phyloP scores from a whole-genome alignment of 768 basidiomycete genomes.

The Auriculariales sp. region DNA sequence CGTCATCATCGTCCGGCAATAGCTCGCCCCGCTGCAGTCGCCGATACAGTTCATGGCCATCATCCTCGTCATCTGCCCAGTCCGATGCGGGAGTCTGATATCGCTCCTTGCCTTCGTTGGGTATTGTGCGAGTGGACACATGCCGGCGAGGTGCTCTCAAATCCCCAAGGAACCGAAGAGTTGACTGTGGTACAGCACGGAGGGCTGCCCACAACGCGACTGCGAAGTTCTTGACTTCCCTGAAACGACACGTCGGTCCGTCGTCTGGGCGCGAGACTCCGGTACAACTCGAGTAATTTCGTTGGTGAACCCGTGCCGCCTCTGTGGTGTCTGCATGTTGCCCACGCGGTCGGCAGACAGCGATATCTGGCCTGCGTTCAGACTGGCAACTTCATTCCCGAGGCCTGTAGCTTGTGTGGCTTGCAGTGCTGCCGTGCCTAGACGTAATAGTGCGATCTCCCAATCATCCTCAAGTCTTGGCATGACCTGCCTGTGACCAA shows the following conservation, averaged over 20 bases:
- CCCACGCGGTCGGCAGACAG: conserved; percentile 17
- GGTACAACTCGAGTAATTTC: too few relatives aligned
- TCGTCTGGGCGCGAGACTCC: too few relatives aligned
- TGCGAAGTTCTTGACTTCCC: conserved; percentile 9
- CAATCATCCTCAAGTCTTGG: conserved; percentile 61
- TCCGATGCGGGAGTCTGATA: background rate
- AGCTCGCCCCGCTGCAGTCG: conserved; percentile 48
- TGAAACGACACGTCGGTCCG: too few relatives aligned
- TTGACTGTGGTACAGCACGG: background rate
- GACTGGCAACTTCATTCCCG: conserved; percentile 47
- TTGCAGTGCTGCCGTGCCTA: conserved; percentile 64
- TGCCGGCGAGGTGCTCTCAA: background rate
- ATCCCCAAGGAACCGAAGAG: background rate
- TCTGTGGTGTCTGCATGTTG: conserved; percentile 9
- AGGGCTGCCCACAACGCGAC: background rate
- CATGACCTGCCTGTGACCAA: conserved; percentile 29
- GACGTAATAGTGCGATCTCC: conserved; percentile 50
- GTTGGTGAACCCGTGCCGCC: background rate
- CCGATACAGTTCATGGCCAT: conserved; percentile 26
- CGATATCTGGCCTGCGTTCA: conserved; percentile 17
- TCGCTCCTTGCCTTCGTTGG: background rate
- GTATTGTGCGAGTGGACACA: background rate
- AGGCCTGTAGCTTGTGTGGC: conserved; percentile 57
- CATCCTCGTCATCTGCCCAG: conserved; percentile 15
- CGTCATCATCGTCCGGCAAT: conserved; percentile 34